Evolutionary conservation across 345 rosid genomes (phyloP).

Genomic region (Syzygium jambos): DNA sequence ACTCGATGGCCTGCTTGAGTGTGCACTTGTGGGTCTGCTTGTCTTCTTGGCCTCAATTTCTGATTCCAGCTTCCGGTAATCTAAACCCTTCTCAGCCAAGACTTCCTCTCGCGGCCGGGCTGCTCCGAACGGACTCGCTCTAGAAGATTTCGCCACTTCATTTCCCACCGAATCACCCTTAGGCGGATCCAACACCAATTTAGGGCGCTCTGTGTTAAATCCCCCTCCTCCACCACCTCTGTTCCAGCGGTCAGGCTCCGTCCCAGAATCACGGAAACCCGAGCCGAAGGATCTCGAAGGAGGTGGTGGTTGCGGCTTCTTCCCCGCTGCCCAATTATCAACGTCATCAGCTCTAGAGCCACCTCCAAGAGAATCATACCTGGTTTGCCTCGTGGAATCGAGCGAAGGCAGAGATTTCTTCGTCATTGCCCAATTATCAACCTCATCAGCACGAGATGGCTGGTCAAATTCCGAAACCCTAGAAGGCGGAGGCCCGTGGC

Average conservation of each 20-base stretch:
- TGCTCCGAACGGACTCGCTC: slow-evolving; percentile 78
- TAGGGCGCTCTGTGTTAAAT: slow-evolving; percentile 52
- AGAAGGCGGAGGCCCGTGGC: slow-evolving; percentile 42
- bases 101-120: slow-evolving; percentile 95
- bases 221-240: slow-evolving; percentile 37
- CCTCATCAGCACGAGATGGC: slow-evolving; percentile 86
- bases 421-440: slow-evolving; percentile 72
- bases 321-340: slow-evolving; percentile 69
- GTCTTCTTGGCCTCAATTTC: slow-evolving; percentile 75
- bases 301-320: slow-evolving; percentile 39
- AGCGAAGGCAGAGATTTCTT: slow-evolving; percentile 50
- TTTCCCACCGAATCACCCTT: slow-evolving; percentile 31
- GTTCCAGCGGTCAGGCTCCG: slow-evolving; percentile 61
- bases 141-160: slow-evolving; percentile 46
- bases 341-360: slow-evolving; percentile 77
- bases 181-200: slow-evolving; percentile 57
- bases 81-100: slow-evolving; percentile 88
- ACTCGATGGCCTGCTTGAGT: slow-evolving; percentile 92
- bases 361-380: slow-evolving; percentile 49
- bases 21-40: slow-evolving; percentile 83
- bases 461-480: slow-evolving; percentile 83
- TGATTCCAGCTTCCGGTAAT: slow-evolving; percentile 75
- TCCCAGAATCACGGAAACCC: slow-evolving; percentile 46
- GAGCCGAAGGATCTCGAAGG: slow-evolving; percentile 56
- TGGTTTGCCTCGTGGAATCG: slow-evolving; percentile 48